phyloP scores from a whole-genome alignment of 208 protist species.

The Acanthamoeba royreba region DNA sequence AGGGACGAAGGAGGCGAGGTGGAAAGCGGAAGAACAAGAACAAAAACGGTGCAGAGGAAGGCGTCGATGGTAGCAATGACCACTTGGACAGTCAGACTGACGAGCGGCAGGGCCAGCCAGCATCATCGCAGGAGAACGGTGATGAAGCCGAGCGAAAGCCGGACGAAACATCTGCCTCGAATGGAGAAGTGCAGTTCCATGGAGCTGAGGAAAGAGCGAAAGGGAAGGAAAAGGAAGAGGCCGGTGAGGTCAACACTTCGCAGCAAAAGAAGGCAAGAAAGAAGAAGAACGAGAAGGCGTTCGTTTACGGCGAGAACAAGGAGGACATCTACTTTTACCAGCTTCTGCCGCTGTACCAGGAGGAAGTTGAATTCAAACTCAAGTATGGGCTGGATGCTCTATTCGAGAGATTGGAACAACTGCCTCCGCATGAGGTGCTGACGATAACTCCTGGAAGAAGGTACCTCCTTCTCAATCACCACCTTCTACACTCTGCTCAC shows the following conservation, averaged over 20 bases:
- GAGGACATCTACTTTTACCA: conserved; percentile 45
- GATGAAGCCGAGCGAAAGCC: no score
- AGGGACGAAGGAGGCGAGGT: neutral
- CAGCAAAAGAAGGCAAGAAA: neutral
- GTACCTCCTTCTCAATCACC: neutral
- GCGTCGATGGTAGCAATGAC: no score
- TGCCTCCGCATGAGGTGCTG: neutral
- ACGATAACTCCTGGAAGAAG: neutral
- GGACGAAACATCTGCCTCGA: no score
- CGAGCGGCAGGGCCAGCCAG: neutral
- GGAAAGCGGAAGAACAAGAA: conserved; percentile 34
- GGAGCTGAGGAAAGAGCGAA: neutral
- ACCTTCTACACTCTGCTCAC: neutral
- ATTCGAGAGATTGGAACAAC: conserved; percentile 15
- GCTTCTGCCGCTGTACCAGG: conserved; percentile 38
- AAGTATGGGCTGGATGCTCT: neutral
- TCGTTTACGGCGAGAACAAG: neutral
- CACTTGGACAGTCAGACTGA: neutral
- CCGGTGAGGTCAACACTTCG: neutral
- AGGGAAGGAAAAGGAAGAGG: neutral
- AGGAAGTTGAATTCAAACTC: conserved; percentile 37
- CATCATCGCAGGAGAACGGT: neutral
- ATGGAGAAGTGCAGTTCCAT: neutral
- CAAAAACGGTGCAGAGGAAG: neutral
- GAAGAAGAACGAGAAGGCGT: conserved; percentile 3